Base-by-base conservation (phyloP, 495 filamentous ascomycete genomes). In the Hypoxylon cercidicola region DNA sequence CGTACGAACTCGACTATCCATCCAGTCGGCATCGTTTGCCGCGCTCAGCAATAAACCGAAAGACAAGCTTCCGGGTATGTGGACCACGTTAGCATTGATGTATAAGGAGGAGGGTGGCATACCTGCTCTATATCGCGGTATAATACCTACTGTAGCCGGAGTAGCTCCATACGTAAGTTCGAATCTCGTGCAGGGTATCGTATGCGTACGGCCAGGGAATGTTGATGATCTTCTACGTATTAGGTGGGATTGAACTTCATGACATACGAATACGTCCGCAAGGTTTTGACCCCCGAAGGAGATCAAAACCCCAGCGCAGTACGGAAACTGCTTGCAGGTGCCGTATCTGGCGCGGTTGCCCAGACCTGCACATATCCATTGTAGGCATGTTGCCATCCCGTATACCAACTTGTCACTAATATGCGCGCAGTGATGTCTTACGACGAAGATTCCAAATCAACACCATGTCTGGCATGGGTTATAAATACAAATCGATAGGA, bases 361-460 rank as follows among this genome's bases (percentile, higher is more conserved):
- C 95, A 99, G 77, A 97, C 93, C 12, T 96, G 91, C 84, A 99
- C 95, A 75, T 99, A 98, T 79, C 95, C 95, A 59, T 97, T 99
- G 91, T 96, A 75, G 84, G 92, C 78, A n/a, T 20, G 15, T 19
- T 6, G 25, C 20, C 12, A 2, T 15, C 19, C 51, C 28, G 13
- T 3, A 49, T 37, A 20, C 44, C 25, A 18, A 25, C 15, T 39
- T 37, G 16, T 50, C 16, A 30, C 52, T 40, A 4, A 48, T 30
- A 48, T 30, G 2, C 1, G 19, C 21, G 9, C 59, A 96, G 93
- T 71, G 93, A 97, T 76, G 96, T 99, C 0, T 84, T 99, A n/a
- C 90, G 95, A 15, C 88, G 95, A 48, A 85, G 95, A 25, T 99
- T 99, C 71, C 95, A 99, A 68, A 96, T 99, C 78, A 99, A 99